Base-by-base conservation (phyloP, 768 basidiomycete genomes). In the Krasilnikovozyma curviuscula region DNA sequence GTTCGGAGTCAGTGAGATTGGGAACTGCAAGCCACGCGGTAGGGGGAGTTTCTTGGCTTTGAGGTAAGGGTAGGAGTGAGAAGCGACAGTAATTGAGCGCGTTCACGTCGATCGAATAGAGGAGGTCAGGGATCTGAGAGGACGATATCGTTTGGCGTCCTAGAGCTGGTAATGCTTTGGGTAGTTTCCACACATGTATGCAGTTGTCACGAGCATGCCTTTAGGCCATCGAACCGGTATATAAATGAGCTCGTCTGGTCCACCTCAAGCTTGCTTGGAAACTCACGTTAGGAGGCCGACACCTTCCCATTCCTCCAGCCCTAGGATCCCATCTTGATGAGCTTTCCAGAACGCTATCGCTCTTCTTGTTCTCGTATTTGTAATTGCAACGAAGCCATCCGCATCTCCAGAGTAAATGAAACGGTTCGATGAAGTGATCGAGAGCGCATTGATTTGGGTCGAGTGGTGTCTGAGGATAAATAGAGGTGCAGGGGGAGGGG, bases 31-130 rank as follows among this genome's bases (percentile, higher is more conserved):
- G 61, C 38, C 86, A 65, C 1, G 74, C 78, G 14, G n/a, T 50
- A 39, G 14, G 49, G 50, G 53, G 25, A 27, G 18, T 39, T 14
- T 56, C 57, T 52, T 55, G 56, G 39, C 33, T 48, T 50, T 7
- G 48, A 50, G 39, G 43, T 38, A 54, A 54, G 28, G 57, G 62
- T 31, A 81, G 60, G 3, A 95, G 67, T 7, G 83, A 80, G 64
- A 93, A 88, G 2, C 80, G 76, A 64, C 91, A 97, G 62, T 81
- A 95, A 59, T 91, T 93, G 47, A 97, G 70, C 2, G 91, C 78
- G 60, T 98, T 98, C 50, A 89, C 78, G 57, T 86, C 82, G 62
- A 97, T 66, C 0, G 81, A 79, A 56, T 78, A 79, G 10, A 65
- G 60, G 3, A 82, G 61, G 7, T 59, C 50, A 3, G 81, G 81